Evolutionary conservation across 2,329 filamentous ascomycete species (phyloP).

Genomic region (Claviceps sp.): DNA sequence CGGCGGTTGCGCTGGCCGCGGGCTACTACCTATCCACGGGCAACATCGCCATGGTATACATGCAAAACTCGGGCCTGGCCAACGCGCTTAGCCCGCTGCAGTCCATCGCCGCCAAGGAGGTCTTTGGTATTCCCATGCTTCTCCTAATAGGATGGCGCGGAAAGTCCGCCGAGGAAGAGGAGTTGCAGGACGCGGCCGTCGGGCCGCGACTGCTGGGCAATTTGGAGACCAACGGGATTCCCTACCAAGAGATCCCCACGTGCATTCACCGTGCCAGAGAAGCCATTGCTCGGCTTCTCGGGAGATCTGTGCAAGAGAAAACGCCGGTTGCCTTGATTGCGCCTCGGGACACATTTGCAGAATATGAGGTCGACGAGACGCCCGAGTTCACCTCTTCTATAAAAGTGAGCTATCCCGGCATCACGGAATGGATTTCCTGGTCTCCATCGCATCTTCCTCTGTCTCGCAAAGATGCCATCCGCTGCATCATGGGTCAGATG

Average conservation of each 20-base stretch:
- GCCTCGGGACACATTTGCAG: neutral
- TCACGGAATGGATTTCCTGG: neutral
- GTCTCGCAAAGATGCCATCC: neutral
- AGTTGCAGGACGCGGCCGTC: slow-evolving; percentile 2
- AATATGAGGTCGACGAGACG: neutral
- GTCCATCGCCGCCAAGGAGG: slow-evolving; percentile 2
- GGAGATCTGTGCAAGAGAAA: neutral
- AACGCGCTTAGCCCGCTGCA: slow-evolving; percentile 3
- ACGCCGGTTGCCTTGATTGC: slow-evolving; percentile 2
- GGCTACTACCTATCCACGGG: slow-evolving; percentile 2
- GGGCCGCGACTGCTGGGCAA: slow-evolving; percentile 2
- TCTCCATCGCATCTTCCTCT: neutral
- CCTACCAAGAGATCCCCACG: slow-evolving; percentile 1
- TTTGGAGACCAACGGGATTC: slow-evolving; percentile 1
- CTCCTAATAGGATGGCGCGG: slow-evolving; percentile 4
- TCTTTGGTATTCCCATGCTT: slow-evolving; percentile 4
- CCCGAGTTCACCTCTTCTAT: neutral
- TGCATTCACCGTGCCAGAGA: neutral
- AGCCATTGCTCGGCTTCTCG: neutral
- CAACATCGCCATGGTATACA: slow-evolving; percentile 1
- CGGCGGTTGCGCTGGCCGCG: slow-evolving; percentile 1
- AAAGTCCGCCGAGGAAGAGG: neutral
- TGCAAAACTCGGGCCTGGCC: slow-evolving; percentile 2
- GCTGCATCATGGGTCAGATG: neutral
- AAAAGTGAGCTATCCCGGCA: neutral